Evolutionary conservation across 73 alveolate species (phyloP), one percentile per base, ranked within the genome.

Genomic region (Uronychia binucleata): DNA sequence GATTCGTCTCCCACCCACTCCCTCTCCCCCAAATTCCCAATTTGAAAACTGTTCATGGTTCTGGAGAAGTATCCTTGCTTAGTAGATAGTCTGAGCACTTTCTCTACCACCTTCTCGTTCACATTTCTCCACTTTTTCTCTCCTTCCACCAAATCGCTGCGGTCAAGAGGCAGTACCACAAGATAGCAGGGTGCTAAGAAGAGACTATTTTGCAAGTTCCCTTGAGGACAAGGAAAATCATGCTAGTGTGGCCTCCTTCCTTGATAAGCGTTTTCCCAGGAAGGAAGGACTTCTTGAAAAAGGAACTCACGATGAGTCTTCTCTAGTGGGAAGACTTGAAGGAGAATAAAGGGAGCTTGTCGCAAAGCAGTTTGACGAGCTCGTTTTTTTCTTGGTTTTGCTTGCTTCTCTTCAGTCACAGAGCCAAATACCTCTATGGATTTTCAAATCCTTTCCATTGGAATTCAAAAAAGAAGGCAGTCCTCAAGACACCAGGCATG

Each of bases 1-100:
- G 77, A 78, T 34, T 89, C 95, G 58, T 89, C 95, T 30, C 92
- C 95, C 34, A 84, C 77, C 95, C 95, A 89, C 57, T 89, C 78
- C 58, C 79, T 89, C 33, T 83, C 95, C 26, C 77, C 76, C 5
- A 84, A 59, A 11, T 74, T 58, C 34, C 95, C 95, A 27, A 89
- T 78, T 33, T 89, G 84, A 57, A 89, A 89, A 34, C 90, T 33
- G 31, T 89, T 89, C 26, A 79, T 34, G 1, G 95, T 89, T 1
- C 58, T 31, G 0, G 95, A 89, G 29, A 89, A 84, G 60, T 78
- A 89, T 32, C 95, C 95, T n/a, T 89, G 77, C 33, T 86, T 89
- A 30, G 88, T 78, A 26, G 82, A 34, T 0, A 89, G 76, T 27
- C 59, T 79, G 19, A 46, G 67, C 19, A 46, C 67, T 46, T 46